Evolutionary conservation across 129 eudicot species (phyloP).

Genomic region (Tagetes patula): DNA sequence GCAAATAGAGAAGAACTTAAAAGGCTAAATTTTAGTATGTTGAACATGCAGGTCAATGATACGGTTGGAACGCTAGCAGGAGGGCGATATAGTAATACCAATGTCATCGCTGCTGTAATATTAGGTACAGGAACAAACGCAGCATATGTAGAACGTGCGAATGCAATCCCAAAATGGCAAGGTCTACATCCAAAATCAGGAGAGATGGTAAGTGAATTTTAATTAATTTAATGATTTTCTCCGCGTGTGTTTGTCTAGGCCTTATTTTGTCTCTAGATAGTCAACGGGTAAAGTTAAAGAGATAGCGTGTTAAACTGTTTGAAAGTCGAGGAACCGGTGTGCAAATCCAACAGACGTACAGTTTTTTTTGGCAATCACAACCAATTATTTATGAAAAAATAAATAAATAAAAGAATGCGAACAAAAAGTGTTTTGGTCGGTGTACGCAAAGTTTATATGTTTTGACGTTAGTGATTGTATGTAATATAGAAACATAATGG

Average conservation of each 20-base stretch:
- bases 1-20: background rate
- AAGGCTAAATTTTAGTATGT: background rate
- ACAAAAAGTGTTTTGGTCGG: no score
- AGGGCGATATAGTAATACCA: slow-evolving; percentile 54
- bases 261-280: background rate
- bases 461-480: background rate
- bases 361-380: no score
- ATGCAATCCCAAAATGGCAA: slow-evolving; percentile 83
- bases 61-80: slow-evolving; percentile 87
- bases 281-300: background rate
- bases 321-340: background rate
- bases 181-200: slow-evolving; percentile 73
- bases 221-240: background rate
- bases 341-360: no score
- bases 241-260: background rate
- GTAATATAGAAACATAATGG: background rate
- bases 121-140: slow-evolving; percentile 96
- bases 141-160: slow-evolving; percentile 78
- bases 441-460: no score
- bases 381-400: no score
- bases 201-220: slow-evolving; percentile 61
- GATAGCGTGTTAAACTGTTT: background rate
- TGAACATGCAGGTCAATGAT: slow-evolving; percentile 69
- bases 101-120: slow-evolving; percentile 84
- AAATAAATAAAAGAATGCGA: no score